These are phyloP conservation scores for Malus asiatica DNA, from an alignment of 306 rosid species.

Conservation along the genomic window DNA sequence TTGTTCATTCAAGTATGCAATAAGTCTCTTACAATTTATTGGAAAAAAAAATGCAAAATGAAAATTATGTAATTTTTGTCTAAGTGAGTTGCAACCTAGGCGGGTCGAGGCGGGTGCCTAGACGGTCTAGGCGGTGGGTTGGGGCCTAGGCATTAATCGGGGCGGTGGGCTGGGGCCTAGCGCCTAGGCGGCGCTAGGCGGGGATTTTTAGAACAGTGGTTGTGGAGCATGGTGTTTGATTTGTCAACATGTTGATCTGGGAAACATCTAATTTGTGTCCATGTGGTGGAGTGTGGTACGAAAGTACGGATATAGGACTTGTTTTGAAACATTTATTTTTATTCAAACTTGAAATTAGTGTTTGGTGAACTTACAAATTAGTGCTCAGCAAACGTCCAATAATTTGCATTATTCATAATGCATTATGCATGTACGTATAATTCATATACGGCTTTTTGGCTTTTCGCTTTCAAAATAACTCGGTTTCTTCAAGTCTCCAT, in stretches of 20 bases:
- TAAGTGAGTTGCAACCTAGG: too few relatives aligned
- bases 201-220: too few relatives aligned
- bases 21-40: too few relatives aligned
- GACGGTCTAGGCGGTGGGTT: too few relatives aligned
- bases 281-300: constrained; percentile 20
- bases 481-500: not conserved
- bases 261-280: constrained; percentile 21
- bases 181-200: too few relatives aligned
- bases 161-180: too few relatives aligned
- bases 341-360: constrained; percentile 4
- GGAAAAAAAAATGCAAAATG: too few relatives aligned
- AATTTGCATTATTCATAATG: not conserved
- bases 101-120: too few relatives aligned
- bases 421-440: not conserved
- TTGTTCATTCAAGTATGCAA: too few relatives aligned
- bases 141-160: too few relatives aligned
- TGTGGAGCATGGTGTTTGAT: not conserved
- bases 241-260: constrained; percentile 19
- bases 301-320: constrained; percentile 12
- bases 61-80: too few relatives aligned
- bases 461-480: not conserved
- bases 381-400: not conserved
- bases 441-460: not conserved
- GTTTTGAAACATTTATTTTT: not conserved
- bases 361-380: not conserved